phyloP scores from a whole-genome alignment of 2,329 filamentous ascomycete species.

The Colletotrichum costaricense region DNA sequence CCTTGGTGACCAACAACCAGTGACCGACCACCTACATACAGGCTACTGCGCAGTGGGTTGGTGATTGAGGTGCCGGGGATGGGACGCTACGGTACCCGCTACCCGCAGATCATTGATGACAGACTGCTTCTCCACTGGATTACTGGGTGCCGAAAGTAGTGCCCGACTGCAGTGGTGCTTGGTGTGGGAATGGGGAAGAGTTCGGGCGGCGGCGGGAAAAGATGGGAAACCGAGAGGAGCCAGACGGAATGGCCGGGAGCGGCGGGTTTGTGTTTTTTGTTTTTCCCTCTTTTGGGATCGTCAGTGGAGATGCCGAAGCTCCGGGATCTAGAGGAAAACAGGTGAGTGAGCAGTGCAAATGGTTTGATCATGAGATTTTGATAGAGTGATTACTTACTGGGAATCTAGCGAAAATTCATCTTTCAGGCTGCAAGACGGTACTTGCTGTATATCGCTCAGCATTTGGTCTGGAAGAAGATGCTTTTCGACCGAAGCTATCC shows the following conservation, averaged over 20 bases:
- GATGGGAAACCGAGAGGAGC: neutral
- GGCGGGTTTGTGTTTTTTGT: neutral
- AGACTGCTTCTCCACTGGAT: neutral
- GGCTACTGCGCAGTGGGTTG: no score
- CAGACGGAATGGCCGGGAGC: conserved; percentile 26
- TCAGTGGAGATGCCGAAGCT: conserved; percentile 32
- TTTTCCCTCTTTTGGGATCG: neutral
- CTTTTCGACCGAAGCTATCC: neutral
- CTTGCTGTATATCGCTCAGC: neutral
- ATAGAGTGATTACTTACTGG: neutral
- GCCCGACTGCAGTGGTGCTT: neutral
- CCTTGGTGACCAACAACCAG: neutral
- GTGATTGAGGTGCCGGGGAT: neutral
- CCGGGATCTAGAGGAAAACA: conserved; percentile 6
- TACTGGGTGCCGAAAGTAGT: no score
- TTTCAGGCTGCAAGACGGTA: neutral
- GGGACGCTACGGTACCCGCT: neutral
- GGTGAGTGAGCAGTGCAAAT: neutral
- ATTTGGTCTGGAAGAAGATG: neutral
- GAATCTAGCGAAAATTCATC: fast-evolving
- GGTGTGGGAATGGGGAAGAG: neutral
- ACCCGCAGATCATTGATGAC: conserved; percentile 9
- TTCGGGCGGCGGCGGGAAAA: neutral
- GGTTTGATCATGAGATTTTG: neutral
- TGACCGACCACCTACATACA: neutral